phyloP scores from a whole-genome alignment of 179 eudicot species.

The Pouteria campechiana region DNA sequence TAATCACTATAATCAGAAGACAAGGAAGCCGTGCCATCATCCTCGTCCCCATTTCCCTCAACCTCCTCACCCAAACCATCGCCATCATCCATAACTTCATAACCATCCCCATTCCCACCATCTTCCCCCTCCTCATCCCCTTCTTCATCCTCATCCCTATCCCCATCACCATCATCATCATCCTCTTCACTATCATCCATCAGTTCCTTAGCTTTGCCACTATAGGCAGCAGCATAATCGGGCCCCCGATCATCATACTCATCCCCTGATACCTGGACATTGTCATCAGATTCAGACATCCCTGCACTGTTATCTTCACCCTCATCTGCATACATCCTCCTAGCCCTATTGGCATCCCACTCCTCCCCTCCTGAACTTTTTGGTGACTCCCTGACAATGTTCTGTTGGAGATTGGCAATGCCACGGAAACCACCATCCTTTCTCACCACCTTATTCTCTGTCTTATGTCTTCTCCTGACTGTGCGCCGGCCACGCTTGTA shows the following conservation, averaged over 20 bases:
- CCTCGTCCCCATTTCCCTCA: slow-evolving; percentile 17
- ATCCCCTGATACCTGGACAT: slow-evolving; percentile 30
- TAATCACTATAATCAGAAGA: slow-evolving; percentile 59
- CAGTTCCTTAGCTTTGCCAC: slow-evolving; percentile 21
- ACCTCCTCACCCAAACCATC: slow-evolving; percentile 27
- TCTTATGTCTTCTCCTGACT: slow-evolving; percentile 33
- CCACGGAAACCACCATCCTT: slow-evolving; percentile 6
- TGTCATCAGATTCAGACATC: slow-evolving; percentile 42
- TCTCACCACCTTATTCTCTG: slow-evolving; percentile 20
- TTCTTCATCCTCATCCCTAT: slow-evolving; percentile 12
- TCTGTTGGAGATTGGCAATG: slow-evolving; percentile 13
- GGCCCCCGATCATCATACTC: slow-evolving; percentile 35
- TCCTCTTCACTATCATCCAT: slow-evolving; percentile 21
- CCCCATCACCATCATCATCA: slow-evolving; percentile 29
- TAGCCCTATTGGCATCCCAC: slow-evolving; percentile 27
- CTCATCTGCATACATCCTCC: slow-evolving; percentile 13
- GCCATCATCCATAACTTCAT: slow-evolving; percentile 28
- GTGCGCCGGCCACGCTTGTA: slow-evolving; percentile 49
- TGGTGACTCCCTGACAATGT: slow-evolving; percentile 21
- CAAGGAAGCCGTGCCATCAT: slow-evolving; percentile 30
- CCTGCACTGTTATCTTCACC: slow-evolving; percentile 50
- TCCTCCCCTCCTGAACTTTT: slow-evolving; percentile 19
- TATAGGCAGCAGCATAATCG: slow-evolving; percentile 23
- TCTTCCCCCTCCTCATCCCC: slow-evolving; percentile 29
- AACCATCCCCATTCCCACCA: slow-evolving; percentile 30